Evolutionary conservation across 1,139 yeast genomes (phyloP).

Genomic region (Yamadazyma diddensiae): DNA sequence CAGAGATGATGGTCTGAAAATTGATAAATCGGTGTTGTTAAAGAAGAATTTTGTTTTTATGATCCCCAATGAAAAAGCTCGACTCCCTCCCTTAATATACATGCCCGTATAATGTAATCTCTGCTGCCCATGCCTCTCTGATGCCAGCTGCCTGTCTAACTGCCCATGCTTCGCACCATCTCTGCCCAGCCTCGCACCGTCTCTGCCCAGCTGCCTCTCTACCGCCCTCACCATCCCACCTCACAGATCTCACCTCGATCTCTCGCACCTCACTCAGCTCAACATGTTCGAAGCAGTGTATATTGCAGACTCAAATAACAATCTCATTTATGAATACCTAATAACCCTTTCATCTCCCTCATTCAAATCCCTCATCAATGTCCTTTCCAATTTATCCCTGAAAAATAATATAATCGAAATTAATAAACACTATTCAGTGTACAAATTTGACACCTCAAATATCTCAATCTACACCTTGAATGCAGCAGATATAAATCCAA

Average conservation of each 20-base stretch:
- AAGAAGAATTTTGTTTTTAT: constrained; percentile 1
- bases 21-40: background rate
- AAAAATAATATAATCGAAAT: constrained; percentile 22
- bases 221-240: too few relatives aligned
- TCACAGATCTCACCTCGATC: background rate
- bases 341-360: constrained; percentile 50
- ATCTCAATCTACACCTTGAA: constrained; percentile 27
- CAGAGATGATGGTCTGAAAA: constrained; percentile 2
- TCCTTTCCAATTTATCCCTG: constrained; percentile 18
- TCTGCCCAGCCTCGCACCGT: too few relatives aligned
- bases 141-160: too few relatives aligned
- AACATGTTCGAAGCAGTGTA: constrained; percentile 56
- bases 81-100: constrained; percentile 10
- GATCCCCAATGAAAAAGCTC: constrained; percentile 12
- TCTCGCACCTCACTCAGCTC: too few relatives aligned
- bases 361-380: constrained; percentile 38
- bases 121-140: too few relatives aligned
- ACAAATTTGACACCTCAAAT: constrained; percentile 21
- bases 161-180: too few relatives aligned
- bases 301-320: constrained; percentile 55
- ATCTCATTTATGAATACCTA: constrained; percentile 57
- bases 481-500: constrained; percentile 32
- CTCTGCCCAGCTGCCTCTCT: too few relatives aligned
- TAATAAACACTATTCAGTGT: constrained; percentile 28
- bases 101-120: constrained; percentile 9